Evolutionary conservation across 805 yeast genomes (phyloP), one percentile per base, ranked within the genome.

Genomic region (Myxozyma lipomycoides): DNA sequence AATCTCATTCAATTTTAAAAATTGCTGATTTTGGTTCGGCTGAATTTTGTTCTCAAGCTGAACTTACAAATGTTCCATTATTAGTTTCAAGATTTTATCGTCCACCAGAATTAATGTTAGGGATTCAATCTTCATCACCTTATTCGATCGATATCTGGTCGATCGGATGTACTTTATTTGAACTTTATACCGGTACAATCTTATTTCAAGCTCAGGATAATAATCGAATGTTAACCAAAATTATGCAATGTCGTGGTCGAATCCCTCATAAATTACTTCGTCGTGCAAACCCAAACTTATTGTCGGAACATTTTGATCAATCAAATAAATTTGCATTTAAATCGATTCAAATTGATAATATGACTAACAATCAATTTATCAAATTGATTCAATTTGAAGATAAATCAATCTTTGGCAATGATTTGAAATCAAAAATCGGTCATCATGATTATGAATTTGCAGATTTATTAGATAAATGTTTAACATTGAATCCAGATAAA

Each of bases 11-110:
- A 1, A 83, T 81, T 43, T 74, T 89, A 51, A 89, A 88, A 66
- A 82, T 89, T 34, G 86, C 89, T 58, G 97, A 89, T 70, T 85
- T 90, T 68, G 97, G 97, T 0, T 81, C 91, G 4, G 95, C 96
- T 0, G 32, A 28, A 9, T 12, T 28, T 9, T 28, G 12, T 12
- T 86, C 60, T 10, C 62, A 58, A 23, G 12, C 32, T 12, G 32
- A 28, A 9, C 32, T 28, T 7, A 28, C 32, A 28, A 28, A 28
- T 28, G 32, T 12, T 28, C 70, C 70, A 4, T 67, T 67, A 40
- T 57, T 67, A 15, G 70, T 64, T 12, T 84, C 91, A 1, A 66
- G 95, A 43, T 85, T 79, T 60, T 85, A 85, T 62, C 67, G 95
- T 46, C 88, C 93, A 0, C 95, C 95, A 0, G 95, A 85, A 62